Base-by-base conservation (phyloP, 257 asterid genomes). In the Datura wrightii region DNA sequence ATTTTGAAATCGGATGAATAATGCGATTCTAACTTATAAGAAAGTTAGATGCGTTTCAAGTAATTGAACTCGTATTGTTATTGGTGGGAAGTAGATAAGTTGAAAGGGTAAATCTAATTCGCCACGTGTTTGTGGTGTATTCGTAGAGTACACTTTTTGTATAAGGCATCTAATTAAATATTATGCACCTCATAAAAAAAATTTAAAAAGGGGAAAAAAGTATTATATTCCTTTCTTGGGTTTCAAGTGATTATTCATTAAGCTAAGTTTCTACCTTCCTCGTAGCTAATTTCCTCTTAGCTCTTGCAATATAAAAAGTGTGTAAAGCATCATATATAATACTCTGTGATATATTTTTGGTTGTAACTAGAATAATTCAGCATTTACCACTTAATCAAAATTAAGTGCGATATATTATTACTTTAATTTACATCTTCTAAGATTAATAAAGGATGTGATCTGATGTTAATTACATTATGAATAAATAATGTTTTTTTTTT, bases 221-320 rank as follows among this genome's bases (percentile, higher is more conserved):
- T 48, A 71, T 19, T 11, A 13, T 19, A 81, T 70, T 81, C 87
- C 6, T 85, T 70, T 48, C 87, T 85, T 81, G 79, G 56, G 41
- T 44, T 70, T 85, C 83, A 85, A 85, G 87, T 34, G 82, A 67
- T 56, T 56, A 42, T 48, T 56, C 15, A 10, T 83, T 55, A 70
- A 66, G 48, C 82, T 19, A 69, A 46, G 83, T 60, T 58, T 71
- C n/a, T 71, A 46, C 41, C 42, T 65, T 63, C n/a, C 42, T 63
- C 8, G 46, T 5, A 62, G 11, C 72, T 65, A 11, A 36, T 36
- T 65, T 65, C 5, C 72, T 65, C n/a, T 36, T 50, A 13, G 54
- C 54, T 50, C 54, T 50, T 62, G 69, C 69, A 11, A 7, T 5
- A 50, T 76, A 76, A 50, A 24, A 34, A 6, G 82, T 31, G 62